Evolutionary conservation across 306 rosid species (phyloP), one percentile per base, ranked within the genome.

Genomic region (Mimosa bimucronata): DNA sequence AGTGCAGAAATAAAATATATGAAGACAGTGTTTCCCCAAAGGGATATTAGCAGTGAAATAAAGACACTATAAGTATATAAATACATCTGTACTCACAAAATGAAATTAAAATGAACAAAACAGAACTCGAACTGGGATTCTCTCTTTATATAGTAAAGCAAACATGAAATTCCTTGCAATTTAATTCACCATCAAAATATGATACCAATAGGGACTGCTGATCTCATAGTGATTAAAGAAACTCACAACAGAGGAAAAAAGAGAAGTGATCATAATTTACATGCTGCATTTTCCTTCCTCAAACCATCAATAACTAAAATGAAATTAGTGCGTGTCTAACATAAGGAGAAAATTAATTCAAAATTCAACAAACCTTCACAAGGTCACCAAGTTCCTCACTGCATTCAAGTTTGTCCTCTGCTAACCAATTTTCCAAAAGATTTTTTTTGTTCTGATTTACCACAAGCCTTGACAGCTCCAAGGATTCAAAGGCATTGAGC

Each of bases 401-500:
- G 86, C 98, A 94, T 86, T 94, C 98, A 79, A 94, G 89, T 80
- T 94, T 94, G 90, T 94, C 98, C 84, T 94, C 97, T 10, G 97
- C 97, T 82, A 94, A 88, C 98, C 98, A 94, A 87, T 92, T 94
- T 57, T 94, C 98, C 85, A 94, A 58, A 37, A 94, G 95, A 85
- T 92, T 92, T 87, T 94, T 94, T 86, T 94, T 94, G 88, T 94
- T 94, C 86, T 94, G 97, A 84, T 94, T 94, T 79, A 94, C 98
- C 29, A 94, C 97, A 75, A 94, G 94, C 71, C 97, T 94, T 45
- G 98, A 94, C 67, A 94, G 80, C 71, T 94, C 98, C 90, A 94
- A 67, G 9, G 98, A 94, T 86, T 94, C 98, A 61, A 83, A 94
- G 53, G 86, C 89, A 84, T 94, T 92, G 41, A 94, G 97, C 85